Percentiles rank a stretch among this genome's conserved stretches.
Evolutionary conservation across 805 yeast genomes (phyloP).

Genomic region (Kluyveromyces siamensis): DNA sequence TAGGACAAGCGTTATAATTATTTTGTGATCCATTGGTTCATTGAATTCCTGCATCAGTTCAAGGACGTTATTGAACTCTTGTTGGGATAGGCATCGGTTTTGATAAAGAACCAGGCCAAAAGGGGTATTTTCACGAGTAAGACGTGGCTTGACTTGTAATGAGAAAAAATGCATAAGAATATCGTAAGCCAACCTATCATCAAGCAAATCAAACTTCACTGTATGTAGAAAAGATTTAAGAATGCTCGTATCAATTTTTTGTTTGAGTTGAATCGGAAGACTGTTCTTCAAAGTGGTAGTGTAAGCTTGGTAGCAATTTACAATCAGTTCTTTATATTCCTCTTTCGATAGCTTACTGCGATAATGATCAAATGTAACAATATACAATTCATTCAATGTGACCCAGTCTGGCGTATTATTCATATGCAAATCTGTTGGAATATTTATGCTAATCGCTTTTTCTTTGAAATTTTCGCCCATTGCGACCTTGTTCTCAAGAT

Average conservation of each 20-base stretch:
- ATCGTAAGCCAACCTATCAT: conserved; percentile 16
- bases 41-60: conserved; percentile 15
- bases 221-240: conserved; percentile 13
- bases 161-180: conserved; percentile 18
- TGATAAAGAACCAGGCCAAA: conserved; percentile 20
- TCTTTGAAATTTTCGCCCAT: conserved; percentile 3
- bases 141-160: not conserved
- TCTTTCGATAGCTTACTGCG: conserved; percentile 5
- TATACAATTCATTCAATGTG: conserved; percentile 19
- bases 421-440: conserved; percentile 8
- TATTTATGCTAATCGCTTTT: conserved; percentile 2
- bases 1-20: conserved; percentile 20
- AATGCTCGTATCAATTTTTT: conserved; percentile 16
- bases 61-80: conserved; percentile 13
- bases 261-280: not conserved
- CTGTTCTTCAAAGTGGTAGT: conserved; percentile 3
- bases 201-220: conserved; percentile 12
- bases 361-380: conserved; percentile 10
- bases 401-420: conserved; percentile 9
- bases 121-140: conserved; percentile 11
- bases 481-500: conserved; percentile 5
- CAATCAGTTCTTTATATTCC: conserved; percentile 10
- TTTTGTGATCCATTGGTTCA: conserved; percentile 18
- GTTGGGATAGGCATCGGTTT: conserved; percentile 10
- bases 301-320: conserved; percentile 13